Evolutionary conservation across 352 stramenopile species (phyloP), one percentile per base, ranked within the genome.

Genomic region (Elongisporangium undulatum): DNA sequence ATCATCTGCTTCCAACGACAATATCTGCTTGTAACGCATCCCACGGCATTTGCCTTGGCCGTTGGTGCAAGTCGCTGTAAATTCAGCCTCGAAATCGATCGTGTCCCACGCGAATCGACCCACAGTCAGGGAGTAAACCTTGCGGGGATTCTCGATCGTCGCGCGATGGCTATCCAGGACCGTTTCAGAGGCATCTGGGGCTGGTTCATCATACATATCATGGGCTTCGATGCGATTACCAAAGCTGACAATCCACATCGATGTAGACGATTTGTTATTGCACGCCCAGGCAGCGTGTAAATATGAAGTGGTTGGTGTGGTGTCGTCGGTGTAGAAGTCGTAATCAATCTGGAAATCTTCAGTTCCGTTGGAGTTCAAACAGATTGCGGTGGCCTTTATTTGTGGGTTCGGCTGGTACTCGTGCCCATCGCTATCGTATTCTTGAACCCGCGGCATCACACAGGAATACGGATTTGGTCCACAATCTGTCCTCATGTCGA

Each of bases 191-290:
- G 41, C 2, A 29, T 34, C 12, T 29, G n/a, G 1, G 13, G 34
- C 24, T 23, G 15, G 38, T 21, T 2, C 55, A 53, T 5, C 53
- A 49, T 45, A 73, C 62, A 82, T 58, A 1, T 69, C 55, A 39
- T 82, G 67, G 2, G 68, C 75, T 9, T 74, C 53, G 7, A 83
- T 77, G 15, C 73, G 64, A 24, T 67, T 76, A 3, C 53, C 69
- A 20, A 84, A 69, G 49, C 71, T 75, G 41, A 79, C 75, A 39
- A 87, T 64, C n/a, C 85, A 62, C 64, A 87, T 72, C 0, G 72
- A 80, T 29, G 72, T 68, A 9, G 72, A 63, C 6, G 68, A 66
- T 15, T 62, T 64, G 12, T 45, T 45, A 29, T 56, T 66, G 38
- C 70, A 82, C 19, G 54, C 58, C 2, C 24, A 15, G 12, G 68